Evolutionary conservation across 371 early-diverging fungal genomes (phyloP).

Genomic region (Lichtheimia hyalospora): DNA sequence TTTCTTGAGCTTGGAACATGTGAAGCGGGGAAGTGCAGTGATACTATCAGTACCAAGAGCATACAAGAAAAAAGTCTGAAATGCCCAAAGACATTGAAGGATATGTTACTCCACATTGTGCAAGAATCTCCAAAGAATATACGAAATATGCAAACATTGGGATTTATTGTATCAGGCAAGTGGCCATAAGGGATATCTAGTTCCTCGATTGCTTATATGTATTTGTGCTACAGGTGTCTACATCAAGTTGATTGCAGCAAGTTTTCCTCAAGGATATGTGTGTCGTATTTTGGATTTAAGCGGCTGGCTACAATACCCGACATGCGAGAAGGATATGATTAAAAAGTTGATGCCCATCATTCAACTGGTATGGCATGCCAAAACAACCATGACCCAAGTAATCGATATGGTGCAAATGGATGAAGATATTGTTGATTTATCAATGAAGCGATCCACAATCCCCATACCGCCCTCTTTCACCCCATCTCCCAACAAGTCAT

Average conservation of each 20-base stretch:
- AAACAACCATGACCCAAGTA: background rate
- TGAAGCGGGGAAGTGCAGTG: conserved; percentile 1
- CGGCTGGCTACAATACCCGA: conserved; percentile 4
- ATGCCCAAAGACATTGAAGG: conserved; percentile 15
- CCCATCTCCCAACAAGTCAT: background rate
- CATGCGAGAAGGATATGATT: conserved; percentile 2
- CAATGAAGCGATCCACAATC: background rate
- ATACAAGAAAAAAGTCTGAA: background rate
- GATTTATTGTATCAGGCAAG: background rate
- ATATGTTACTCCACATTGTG: conserved; percentile 10
- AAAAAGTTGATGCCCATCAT: conserved; percentile 3
- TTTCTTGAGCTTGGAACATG: background rate
- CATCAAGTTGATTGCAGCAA: background rate
- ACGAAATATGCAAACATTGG: background rate
- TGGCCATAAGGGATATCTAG: no score
- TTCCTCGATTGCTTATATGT: background rate
- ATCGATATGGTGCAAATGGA: conserved; percentile 7
- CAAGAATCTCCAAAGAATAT: conserved; percentile 2
- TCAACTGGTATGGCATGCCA: conserved; percentile 8
- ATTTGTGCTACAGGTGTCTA: conserved; percentile 1
- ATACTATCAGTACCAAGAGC: background rate
- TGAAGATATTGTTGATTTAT: background rate
- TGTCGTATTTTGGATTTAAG: conserved; percentile 1
- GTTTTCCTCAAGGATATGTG: conserved; percentile 7
- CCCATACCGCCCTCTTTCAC: background rate